Percentiles rank a stretch among this genome's conserved stretches.
phyloP scores from a whole-genome alignment of 1,284 basidiomycete genomes.

The Cryptococcus depauperatus region DNA sequence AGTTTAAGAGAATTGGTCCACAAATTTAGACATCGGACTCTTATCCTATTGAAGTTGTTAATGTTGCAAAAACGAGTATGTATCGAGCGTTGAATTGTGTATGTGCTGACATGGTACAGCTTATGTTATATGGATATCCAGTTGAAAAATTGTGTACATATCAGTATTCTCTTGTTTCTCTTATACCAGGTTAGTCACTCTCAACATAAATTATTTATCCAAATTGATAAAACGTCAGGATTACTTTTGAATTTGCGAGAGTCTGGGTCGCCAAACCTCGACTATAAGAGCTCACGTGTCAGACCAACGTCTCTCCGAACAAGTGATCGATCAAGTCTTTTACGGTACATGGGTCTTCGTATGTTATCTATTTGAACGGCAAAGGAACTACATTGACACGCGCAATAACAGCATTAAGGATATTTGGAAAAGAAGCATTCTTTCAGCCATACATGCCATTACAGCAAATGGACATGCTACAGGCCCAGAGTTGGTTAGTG shows the following conservation, averaged over 20 bases:
- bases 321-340: slow-evolving; percentile 82
- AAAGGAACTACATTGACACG: not conserved
- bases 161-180: slow-evolving; percentile 87
- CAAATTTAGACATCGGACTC: slow-evolving; percentile 83
- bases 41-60: slow-evolving; percentile 89
- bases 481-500: slow-evolving; percentile 68
- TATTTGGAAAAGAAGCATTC: slow-evolving; percentile 85
- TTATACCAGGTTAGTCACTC: slow-evolving; percentile 59
- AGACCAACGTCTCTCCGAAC: slow-evolving; percentile 75
- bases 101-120: slow-evolving; percentile 48
- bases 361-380: slow-evolving; percentile 40
- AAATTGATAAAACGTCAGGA: slow-evolving; percentile 50
- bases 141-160: slow-evolving; percentile 95
- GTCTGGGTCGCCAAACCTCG: slow-evolving; percentile 79
- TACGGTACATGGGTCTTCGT: slow-evolving; percentile 88
- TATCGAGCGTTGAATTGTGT: not conserved
- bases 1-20: slow-evolving; percentile 87
- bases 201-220: not conserved
- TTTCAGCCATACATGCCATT: slow-evolving; percentile 97
- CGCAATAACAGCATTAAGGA: slow-evolving; percentile 29
- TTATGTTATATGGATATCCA: slow-evolving; percentile 95
- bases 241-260: slow-evolving; percentile 83
- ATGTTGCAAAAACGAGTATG: slow-evolving; percentile 77
- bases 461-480: slow-evolving; percentile 87
- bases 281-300: slow-evolving; percentile 52